Conservation (phyloP, 768 basidiomycete species). For the Phlegmacium glaucopus region DNA sequence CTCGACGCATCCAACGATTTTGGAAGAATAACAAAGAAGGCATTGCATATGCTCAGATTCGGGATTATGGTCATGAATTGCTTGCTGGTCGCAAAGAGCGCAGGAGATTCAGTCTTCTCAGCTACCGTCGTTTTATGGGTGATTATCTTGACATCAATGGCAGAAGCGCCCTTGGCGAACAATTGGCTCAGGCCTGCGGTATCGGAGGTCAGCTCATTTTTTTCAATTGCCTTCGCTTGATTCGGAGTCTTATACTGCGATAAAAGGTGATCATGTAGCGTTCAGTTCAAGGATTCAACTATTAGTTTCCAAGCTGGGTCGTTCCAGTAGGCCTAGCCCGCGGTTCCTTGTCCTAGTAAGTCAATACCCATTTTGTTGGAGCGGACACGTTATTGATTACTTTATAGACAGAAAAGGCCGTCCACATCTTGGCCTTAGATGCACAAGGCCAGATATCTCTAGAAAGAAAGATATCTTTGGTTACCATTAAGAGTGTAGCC, state of each 20-base stretch:
- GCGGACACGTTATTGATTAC: not conserved
- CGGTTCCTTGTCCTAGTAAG: constrained; percentile 87
- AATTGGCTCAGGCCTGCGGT: constrained; percentile 67
- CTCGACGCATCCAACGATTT: constrained; percentile 92
- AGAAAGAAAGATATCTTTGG: constrained; percentile 87
- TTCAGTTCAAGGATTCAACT: constrained; percentile 84
- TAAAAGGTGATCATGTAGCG: constrained; percentile 68
- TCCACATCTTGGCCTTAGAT: constrained; percentile 72
- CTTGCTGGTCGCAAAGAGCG: constrained; percentile 92
- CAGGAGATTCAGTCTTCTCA: constrained; percentile 87
- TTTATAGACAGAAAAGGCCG: constrained; percentile 76
- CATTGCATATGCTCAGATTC: constrained; percentile 81
- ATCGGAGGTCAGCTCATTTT: constrained; percentile 56
- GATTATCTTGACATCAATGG: constrained; percentile 94
- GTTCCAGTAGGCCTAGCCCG: constrained; percentile 90
- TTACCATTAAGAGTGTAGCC: constrained; percentile 82
- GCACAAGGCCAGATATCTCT: constrained; percentile 55
- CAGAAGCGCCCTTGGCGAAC: constrained; percentile 70
- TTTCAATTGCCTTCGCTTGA: not conserved
- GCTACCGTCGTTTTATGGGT: constrained; percentile 92
- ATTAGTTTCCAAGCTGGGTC: constrained; percentile 77
- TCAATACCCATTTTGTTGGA: constrained; percentile 7
- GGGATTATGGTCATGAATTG: constrained; percentile 95
- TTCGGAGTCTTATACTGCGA: not conserved
- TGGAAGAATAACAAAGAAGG: constrained; percentile 98